Percentiles rank a stretch among this genome's conserved stretches.
phyloP scores from a whole-genome alignment of 495 filamentous ascomycete species.

The Stereocaulon alpinum region DNA sequence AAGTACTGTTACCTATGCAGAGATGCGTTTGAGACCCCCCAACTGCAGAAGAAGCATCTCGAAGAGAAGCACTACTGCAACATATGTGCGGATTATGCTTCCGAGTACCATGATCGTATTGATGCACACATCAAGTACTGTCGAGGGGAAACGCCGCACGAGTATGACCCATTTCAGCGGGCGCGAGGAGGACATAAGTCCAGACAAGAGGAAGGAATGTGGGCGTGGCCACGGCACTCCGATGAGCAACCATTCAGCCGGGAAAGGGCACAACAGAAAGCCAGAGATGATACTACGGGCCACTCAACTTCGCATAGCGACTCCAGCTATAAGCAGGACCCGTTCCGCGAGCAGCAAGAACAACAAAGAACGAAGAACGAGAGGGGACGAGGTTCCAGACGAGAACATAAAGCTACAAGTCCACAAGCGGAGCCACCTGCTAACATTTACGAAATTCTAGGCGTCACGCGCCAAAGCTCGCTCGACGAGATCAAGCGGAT shows the following conservation, averaged over 20 bases:
- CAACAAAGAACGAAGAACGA: too few relatives aligned
- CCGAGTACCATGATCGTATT: neutral
- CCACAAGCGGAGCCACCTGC: neutral
- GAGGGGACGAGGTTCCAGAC: neutral
- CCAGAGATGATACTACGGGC: too few relatives aligned
- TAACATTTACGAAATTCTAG: constrained; percentile 8
- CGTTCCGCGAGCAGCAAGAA: too few relatives aligned
- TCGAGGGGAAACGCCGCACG: neutral
- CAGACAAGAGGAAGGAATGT: too few relatives aligned
- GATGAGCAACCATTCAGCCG: too few relatives aligned
- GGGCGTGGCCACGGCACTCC: too few relatives aligned
- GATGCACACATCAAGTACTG: neutral
- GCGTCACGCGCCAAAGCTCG: neutral
- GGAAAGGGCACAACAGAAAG: too few relatives aligned
- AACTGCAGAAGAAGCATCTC: neutral
- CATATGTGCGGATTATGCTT: neutral
- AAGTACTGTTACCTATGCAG: neutral
- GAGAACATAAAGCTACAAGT: neutral
- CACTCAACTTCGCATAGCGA: too few relatives aligned
- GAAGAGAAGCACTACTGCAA: neutral
- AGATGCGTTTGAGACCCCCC: neutral
- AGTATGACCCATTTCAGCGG: too few relatives aligned
- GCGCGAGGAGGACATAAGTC: too few relatives aligned
- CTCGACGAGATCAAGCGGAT: constrained; percentile 3
- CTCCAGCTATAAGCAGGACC: too few relatives aligned